These are phyloP conservation scores for Tothia fuscella DNA, from an alignment of 2,329 filamentous ascomycete species.

Conservation along the genomic window DNA sequence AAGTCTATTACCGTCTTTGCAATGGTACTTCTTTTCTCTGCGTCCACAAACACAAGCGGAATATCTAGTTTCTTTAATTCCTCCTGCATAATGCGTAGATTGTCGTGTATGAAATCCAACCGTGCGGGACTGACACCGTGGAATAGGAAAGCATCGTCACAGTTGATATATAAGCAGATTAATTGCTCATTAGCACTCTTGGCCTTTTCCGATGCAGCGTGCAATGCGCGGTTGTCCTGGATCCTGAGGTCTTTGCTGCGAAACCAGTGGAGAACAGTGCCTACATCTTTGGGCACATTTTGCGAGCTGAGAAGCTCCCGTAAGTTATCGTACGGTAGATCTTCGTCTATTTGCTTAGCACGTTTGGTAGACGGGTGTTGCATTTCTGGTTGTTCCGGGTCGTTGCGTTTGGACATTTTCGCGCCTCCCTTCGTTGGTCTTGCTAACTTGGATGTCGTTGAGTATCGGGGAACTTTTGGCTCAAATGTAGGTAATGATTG, in stretches of 20 bases:
- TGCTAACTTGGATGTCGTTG: no score
- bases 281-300: conserved; percentile 24
- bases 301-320: conserved; percentile 28
- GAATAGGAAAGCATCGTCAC: conserved; percentile 36
- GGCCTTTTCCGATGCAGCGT: conserved; percentile 34
- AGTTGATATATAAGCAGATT: conserved; percentile 35
- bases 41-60: conserved; percentile 34
- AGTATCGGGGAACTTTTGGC: no score
- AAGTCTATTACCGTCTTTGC: conserved; percentile 31
- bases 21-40: conserved; percentile 31
- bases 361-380: conserved; percentile 36
- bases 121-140: conserved; percentile 38
- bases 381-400: conserved; percentile 17
- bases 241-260: conserved; percentile 38
- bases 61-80: conserved; percentile 36
- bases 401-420: conserved; percentile 20
- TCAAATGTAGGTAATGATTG: no score
- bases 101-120: conserved; percentile 37
- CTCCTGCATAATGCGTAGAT: conserved; percentile 31
- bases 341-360: conserved; percentile 36
- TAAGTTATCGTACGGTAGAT: conserved; percentile 33
- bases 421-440: no score
- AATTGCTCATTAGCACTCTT: conserved; percentile 31
- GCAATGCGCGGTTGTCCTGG: conserved; percentile 37
- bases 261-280: conserved; percentile 38